These are phyloP conservation scores for Penicillium chermesinum DNA, from an alignment of 495 filamentous ascomycete species.

Conservation along the genomic window DNA sequence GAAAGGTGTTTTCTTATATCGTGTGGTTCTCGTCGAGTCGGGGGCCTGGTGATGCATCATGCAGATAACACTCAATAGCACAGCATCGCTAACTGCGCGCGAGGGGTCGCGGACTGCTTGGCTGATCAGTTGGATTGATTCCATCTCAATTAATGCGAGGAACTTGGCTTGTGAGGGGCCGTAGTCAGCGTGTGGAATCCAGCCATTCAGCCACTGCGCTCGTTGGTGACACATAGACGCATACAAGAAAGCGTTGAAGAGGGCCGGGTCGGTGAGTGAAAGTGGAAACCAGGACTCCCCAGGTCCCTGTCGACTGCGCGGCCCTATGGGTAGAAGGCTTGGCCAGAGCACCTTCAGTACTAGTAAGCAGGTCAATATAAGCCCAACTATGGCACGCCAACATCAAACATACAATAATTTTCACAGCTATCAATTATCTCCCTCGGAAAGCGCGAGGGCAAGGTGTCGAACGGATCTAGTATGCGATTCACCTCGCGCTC, in stretches of 20 bases:
- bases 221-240: slow-evolving; percentile 38
- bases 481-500: slow-evolving; percentile 20
- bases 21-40: not conserved
- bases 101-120: slow-evolving; percentile 27
- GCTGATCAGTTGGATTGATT: slow-evolving; percentile 36
- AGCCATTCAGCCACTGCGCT: slow-evolving; percentile 31
- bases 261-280: slow-evolving; percentile 30
- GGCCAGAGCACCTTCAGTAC: slow-evolving; percentile 33
- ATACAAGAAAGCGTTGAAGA: slow-evolving; percentile 37
- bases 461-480: slow-evolving; percentile 33
- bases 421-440: slow-evolving; percentile 23
- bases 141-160: slow-evolving; percentile 31
- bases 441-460: slow-evolving; percentile 19
- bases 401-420: slow-evolving; percentile 20
- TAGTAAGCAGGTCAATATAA: slow-evolving; percentile 6
- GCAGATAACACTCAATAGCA: slow-evolving; percentile 38
- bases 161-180: slow-evolving; percentile 22
- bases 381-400: not conserved
- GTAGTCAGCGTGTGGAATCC: slow-evolving; percentile 19
- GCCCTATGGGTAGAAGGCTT: slow-evolving; percentile 24
- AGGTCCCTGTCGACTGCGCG: not conserved
- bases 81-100: slow-evolving; percentile 31
- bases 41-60: slow-evolving; percentile 38
- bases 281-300: slow-evolving; percentile 30
- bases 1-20: slow-evolving; percentile 22